Evolutionary conservation across 2,329 filamentous ascomycete genomes (phyloP).

Genomic region (Penicillium sp.): DNA sequence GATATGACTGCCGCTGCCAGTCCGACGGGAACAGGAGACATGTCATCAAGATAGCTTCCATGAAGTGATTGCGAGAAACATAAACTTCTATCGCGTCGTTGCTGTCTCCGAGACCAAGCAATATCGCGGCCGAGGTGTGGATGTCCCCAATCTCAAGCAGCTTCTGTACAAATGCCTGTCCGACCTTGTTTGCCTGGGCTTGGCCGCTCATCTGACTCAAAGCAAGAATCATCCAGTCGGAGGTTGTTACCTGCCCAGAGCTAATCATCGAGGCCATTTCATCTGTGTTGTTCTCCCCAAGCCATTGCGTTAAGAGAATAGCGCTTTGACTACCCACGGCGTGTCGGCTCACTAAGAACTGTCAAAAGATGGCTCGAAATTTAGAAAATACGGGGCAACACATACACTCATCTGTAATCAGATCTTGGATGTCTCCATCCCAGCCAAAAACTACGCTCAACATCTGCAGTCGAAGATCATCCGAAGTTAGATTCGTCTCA

Average conservation of each 20-base stretch:
- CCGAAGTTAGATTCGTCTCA: slow-evolving; percentile 60
- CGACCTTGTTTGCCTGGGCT: slow-evolving; percentile 82
- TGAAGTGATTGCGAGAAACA: slow-evolving; percentile 81
- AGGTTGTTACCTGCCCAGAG: slow-evolving; percentile 82
- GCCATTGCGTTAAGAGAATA: slow-evolving; percentile 86
- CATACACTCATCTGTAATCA: slow-evolving; percentile 77
- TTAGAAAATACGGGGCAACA: slow-evolving; percentile 6
- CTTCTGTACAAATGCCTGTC: slow-evolving; percentile 84
- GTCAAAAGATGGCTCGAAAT: slow-evolving; percentile 12
- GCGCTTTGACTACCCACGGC: slow-evolving; percentile 69
- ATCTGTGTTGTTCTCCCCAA: slow-evolving; percentile 79
- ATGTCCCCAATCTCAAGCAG: slow-evolving; percentile 86
- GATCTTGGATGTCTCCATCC: slow-evolving; percentile 75
- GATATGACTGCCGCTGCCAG: slow-evolving; percentile 84
- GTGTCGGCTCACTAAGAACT: slow-evolving; percentile 61
- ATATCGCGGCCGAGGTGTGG: slow-evolving; percentile 86
- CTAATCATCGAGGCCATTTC: slow-evolving; percentile 71
- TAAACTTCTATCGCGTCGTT: slow-evolving; percentile 97
- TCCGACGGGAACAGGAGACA: slow-evolving; percentile 78
- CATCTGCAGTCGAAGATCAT: slow-evolving; percentile 87
- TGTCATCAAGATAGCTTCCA: slow-evolving; percentile 88
- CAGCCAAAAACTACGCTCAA: slow-evolving; percentile 92
- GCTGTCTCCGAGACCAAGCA: slow-evolving; percentile 86
- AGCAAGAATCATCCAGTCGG: slow-evolving; percentile 95
- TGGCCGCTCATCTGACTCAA: slow-evolving; percentile 79